Conservation (phyloP, 106 monocot species). For the Ottelia alismoides region DNA sequence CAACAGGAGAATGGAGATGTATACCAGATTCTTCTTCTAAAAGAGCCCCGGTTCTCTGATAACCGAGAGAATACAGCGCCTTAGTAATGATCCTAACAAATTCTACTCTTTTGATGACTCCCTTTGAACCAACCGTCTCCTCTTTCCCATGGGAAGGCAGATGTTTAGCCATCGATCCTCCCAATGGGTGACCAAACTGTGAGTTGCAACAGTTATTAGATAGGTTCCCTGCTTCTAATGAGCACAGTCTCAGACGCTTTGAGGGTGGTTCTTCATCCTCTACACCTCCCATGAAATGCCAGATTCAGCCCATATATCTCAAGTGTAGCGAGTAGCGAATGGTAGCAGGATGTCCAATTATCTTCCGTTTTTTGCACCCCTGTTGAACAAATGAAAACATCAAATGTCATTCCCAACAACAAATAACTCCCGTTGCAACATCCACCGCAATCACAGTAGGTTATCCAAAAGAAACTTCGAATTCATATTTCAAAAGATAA, state of each 20-base stretch:
- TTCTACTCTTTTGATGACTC: slow-evolving; percentile 51
- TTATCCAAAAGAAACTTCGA: too few species aligned
- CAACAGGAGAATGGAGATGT: slow-evolving; percentile 29
- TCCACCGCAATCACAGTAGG: not conserved
- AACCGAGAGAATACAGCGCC: slow-evolving; percentile 67
- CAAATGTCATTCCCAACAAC: too few species aligned
- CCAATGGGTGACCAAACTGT: slow-evolving; percentile 34
- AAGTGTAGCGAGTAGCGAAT: slow-evolving; percentile 1
- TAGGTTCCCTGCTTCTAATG: slow-evolving; percentile 17
- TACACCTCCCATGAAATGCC: slow-evolving; percentile 67
- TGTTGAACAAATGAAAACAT: too few species aligned
- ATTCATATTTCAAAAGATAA: too few species aligned
- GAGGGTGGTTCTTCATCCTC: slow-evolving; percentile 58
- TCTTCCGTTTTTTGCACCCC: too few species aligned
- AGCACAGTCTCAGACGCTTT: slow-evolving; percentile 44
- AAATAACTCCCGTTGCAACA: too few species aligned
- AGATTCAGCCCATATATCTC: slow-evolving; percentile 69
- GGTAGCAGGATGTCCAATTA: too few species aligned
- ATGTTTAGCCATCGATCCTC: slow-evolving; percentile 43
- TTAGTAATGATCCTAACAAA: slow-evolving; percentile 71
- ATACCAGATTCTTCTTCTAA: slow-evolving; percentile 76
- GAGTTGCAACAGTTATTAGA: slow-evolving; percentile 20
- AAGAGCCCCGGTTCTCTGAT: slow-evolving; percentile 44
- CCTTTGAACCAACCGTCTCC: slow-evolving; percentile 40
- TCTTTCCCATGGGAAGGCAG: slow-evolving; percentile 42